phyloP scores from a whole-genome alignment of 352 stramenopile genomes.

The Lagenidium sp. region DNA sequence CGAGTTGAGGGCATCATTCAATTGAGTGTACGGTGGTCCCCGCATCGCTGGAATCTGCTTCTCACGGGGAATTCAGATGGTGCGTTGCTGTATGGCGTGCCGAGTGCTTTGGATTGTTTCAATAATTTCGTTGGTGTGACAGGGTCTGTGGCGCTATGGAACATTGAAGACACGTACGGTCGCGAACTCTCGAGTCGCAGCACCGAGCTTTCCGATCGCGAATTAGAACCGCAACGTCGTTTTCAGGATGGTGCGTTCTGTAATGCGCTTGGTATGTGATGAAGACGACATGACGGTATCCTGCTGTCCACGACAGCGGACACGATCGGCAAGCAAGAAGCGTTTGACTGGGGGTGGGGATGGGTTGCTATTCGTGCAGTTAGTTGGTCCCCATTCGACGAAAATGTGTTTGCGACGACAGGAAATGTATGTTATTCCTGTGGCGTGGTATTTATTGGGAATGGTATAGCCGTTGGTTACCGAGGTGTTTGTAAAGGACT shows the following conservation, averaged over 20 bases:
- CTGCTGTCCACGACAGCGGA: constrained; percentile 47
- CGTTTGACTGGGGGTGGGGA: constrained; percentile 74
- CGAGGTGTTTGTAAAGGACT: constrained; percentile 35
- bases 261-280: too few relatives aligned
- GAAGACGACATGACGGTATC: too few relatives aligned
- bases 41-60: constrained; percentile 55
- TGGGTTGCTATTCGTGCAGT: constrained; percentile 78
- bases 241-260: constrained; percentile 81
- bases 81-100: too few relatives aligned
- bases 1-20: constrained; percentile 41
- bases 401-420: constrained; percentile 79
- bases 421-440: constrained; percentile 49
- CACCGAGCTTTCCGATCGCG: constrained; percentile 1
- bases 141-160: constrained; percentile 78
- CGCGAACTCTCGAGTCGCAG: not conserved
- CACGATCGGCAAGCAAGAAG: constrained; percentile 70
- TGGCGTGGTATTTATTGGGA: too few relatives aligned
- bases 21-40: constrained; percentile 68
- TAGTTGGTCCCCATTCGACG: constrained; percentile 73
- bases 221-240: constrained; percentile 57
- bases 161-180: constrained; percentile 33
- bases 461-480: too few relatives aligned
- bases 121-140: not conserved
- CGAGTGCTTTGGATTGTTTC: not conserved
- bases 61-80: constrained; percentile 75